Conservation (phyloP, 768 basidiomycete species). For the Tremella fuciformis region DNA sequence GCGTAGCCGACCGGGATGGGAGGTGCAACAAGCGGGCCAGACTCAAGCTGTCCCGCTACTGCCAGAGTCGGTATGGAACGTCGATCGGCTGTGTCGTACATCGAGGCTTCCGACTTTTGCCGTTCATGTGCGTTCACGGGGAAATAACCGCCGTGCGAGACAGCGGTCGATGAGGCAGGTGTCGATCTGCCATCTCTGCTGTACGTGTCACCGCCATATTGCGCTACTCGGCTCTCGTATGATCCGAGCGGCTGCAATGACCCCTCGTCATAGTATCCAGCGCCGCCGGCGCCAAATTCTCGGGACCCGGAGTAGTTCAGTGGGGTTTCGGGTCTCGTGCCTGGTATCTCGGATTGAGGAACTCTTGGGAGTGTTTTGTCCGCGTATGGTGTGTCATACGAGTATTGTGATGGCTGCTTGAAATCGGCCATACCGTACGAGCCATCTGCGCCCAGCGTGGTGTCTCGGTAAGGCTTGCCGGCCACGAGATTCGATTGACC, state of each 20-base stretch:
- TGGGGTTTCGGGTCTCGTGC: not conserved
- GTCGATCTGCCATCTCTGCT: too few species aligned
- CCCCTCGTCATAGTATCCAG: conserved; percentile 38
- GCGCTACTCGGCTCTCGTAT: conserved; percentile 28
- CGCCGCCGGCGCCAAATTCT: not conserved
- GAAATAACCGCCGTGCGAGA: conserved; percentile 7
- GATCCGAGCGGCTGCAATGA: conserved; percentile 38
- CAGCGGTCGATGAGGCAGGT: not conserved
- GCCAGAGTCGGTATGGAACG: conserved; percentile 12
- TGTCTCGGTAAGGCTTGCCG: conserved; percentile 22
- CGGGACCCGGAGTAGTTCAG: not conserved
- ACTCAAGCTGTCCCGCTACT: conserved; percentile 13
- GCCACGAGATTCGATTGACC: conserved; percentile 18
- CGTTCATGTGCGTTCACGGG: conserved; percentile 4
- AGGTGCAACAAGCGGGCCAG: conserved; percentile 42
- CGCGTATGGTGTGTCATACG: not conserved
- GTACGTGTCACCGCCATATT: not conserved
- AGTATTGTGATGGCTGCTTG: not conserved
- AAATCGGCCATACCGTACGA: conserved; percentile 10
- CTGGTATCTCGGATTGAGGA: conserved; percentile 1
- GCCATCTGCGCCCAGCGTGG: conserved; percentile 4
- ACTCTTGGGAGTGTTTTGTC: conserved; percentile 10
- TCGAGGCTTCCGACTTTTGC: not conserved
- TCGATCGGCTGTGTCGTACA: too few species aligned
- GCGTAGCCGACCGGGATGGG: conserved; percentile 67